Percentiles rank a stretch among this genome's conserved stretches.
Conservation (phyloP, 208 protist genomes). For the Acanthamoeba castellanii region DNA sequence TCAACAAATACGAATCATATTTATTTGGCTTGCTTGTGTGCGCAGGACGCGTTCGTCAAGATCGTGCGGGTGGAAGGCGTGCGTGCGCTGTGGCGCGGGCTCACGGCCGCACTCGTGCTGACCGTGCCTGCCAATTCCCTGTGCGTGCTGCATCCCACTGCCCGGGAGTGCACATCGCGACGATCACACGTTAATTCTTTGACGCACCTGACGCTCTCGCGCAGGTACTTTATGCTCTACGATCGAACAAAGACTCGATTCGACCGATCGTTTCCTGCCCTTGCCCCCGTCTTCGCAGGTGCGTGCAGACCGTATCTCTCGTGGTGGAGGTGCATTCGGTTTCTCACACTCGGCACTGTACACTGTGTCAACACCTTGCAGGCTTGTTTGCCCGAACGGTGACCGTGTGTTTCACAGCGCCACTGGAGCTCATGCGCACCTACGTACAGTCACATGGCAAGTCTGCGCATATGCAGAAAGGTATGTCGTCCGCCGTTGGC, state of each 20-base stretch:
- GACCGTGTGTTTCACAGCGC: slow-evolving; percentile 78
- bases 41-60: slow-evolving; percentile 73
- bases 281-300: slow-evolving; percentile 23
- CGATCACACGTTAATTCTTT: background rate
- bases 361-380: background rate
- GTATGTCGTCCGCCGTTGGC: background rate
- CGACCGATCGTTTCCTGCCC: background rate
- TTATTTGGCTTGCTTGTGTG: background rate
- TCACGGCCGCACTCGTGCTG: slow-evolving; percentile 77
- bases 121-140: slow-evolving; percentile 76
- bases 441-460: slow-evolving; percentile 76
- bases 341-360: no score
- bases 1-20: background rate
- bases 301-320: background rate
- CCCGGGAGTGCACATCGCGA: no score
- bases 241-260: slow-evolving; percentile 78
- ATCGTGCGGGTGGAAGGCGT: slow-evolving; percentile 78
- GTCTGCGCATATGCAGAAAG: background rate
- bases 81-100: slow-evolving; percentile 77
- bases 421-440: slow-evolving; percentile 80
- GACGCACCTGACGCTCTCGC: background rate
- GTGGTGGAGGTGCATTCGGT: no score
- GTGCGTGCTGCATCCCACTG: slow-evolving; percentile 46
- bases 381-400: slow-evolving; percentile 72
- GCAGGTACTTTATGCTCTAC: slow-evolving; percentile 83